Evolutionary conservation across 495 filamentous ascomycete genomes (phyloP).

Genomic region (Pyrenopolyporus hunteri): DNA sequence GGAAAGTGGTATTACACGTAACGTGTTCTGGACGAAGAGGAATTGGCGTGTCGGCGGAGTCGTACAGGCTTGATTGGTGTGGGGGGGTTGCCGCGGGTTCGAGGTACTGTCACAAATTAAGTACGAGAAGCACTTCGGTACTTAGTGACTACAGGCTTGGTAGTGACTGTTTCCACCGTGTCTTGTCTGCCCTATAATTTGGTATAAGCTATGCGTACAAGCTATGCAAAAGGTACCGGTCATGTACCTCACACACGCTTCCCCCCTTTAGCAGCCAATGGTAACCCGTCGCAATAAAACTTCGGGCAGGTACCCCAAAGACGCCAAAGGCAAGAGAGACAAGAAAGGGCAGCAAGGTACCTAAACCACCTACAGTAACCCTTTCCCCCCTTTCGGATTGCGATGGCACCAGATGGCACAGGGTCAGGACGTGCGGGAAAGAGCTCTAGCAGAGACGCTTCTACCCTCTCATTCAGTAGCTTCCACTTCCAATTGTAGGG

Average conservation of each 20-base stretch:
- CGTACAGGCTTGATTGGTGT: slow-evolving; percentile 27
- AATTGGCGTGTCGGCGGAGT: slow-evolving; percentile 38
- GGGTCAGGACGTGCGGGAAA: no score
- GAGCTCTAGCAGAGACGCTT: no score
- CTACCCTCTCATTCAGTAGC: no score
- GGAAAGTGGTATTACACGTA: slow-evolving; percentile 35
- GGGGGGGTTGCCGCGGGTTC: slow-evolving; percentile 4
- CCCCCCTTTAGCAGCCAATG: slow-evolving; percentile 8
- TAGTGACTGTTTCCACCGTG: neutral
- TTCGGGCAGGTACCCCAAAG: slow-evolving; percentile 16
- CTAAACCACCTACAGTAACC: no score
- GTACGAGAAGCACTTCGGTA: neutral
- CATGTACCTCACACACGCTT: neutral
- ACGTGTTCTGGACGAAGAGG: slow-evolving; percentile 20
- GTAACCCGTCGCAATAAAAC: slow-evolving; percentile 18
- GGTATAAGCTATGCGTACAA: neutral
- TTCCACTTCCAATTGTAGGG: slow-evolving; percentile 26
- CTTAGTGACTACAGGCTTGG: neutral
- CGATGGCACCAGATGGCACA: no score
- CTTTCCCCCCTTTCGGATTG: slow-evolving; percentile 24
- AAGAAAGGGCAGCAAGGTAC: no score
- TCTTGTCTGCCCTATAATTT: neutral
- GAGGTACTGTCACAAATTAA: slow-evolving; percentile 3
- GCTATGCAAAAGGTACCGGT: neutral
- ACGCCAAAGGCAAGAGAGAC: no score